Conservation (phyloP, 345 rosid species). For the Eucalyptus viminalis region DNA sequence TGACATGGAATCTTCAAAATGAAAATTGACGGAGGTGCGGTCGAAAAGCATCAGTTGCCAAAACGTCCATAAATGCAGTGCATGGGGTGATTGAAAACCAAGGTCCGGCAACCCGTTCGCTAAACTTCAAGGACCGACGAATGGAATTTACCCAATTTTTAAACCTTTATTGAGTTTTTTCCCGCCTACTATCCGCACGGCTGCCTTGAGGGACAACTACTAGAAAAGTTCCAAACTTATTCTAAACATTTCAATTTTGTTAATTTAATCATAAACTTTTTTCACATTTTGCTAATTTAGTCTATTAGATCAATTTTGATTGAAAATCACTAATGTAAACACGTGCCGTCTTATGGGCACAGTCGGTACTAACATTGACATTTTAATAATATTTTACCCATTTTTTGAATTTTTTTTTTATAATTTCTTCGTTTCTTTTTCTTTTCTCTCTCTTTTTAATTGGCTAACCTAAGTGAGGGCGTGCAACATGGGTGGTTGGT, state of each 20-base stretch:
- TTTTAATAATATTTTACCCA: neutral
- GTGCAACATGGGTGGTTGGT: accelerated
- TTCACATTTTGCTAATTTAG: neutral
- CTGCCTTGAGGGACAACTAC: neutral
- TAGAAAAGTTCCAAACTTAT: neutral
- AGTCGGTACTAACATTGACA: accelerated
- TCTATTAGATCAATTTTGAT: accelerated
- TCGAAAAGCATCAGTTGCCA: neutral
- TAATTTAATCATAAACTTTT: neutral
- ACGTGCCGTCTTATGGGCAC: accelerated
- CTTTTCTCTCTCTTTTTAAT: too few species aligned
- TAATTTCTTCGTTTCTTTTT: neutral
- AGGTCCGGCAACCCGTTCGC: too few species aligned
- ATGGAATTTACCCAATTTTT: neutral
- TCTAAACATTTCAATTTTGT: neutral
- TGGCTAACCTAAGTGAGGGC: accelerated
- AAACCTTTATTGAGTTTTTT: neutral
- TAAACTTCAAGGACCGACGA: neutral
- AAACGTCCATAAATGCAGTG: neutral
- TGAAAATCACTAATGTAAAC: neutral
- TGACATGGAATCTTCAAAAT: neutral
- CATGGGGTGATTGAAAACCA: neutral
- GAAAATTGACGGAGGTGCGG: neutral
- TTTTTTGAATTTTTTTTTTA: neutral
- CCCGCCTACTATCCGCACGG: neutral